Base-by-base conservation (phyloP, 1,139 yeast species). In the Suhomyces chickasaworum region DNA sequence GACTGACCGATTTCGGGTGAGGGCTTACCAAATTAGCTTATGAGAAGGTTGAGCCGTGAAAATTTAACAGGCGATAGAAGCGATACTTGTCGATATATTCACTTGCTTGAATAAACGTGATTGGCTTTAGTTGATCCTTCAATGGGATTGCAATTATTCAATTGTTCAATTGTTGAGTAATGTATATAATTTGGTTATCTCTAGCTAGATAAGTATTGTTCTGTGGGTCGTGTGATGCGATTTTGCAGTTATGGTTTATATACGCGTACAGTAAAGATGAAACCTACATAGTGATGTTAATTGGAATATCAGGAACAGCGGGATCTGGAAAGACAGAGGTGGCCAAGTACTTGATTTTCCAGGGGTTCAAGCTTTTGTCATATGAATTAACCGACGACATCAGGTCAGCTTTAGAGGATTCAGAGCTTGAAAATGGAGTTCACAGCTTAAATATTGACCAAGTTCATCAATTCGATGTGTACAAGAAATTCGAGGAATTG, bases 251-350 rank as follows among this genome's bases (percentile, higher is more conserved):
- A 5, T 21, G 12, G 6, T n/a, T 8, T 22, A 7, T 21, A 2
- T 17, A 16, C 21, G 30, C 20, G 17, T 23, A 15, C n/a, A n/a
- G n/a, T n/a, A n/a, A n/a, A n/a, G n/a, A n/a, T n/a, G n/a, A n/a
- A 7, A 4, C 17, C n/a, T 8, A 4, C 12, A n/a, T 6, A 21
- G 22, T 12, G 10, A 88, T 88, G 96, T 72, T 88, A 38, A 80
- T 88, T 41, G 95, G 95, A 2, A 73, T 88, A 8, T 81, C 91
- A 0, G 96, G 95, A 0, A 78, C 90, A 0, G 63, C 78, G 0
- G 77, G 85, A 41, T 76, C 95, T 5, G 96, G 95, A 1, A 82
- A 84, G 53, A 74, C 82, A 3, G 86, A 83, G 51, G 83, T 86
- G 1, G 83, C 83, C 0, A 63, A 79, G 37, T 85, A 79, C 60